phyloP scores from a whole-genome alignment of 306 rosid species.

The Benincasa hispida region DNA sequence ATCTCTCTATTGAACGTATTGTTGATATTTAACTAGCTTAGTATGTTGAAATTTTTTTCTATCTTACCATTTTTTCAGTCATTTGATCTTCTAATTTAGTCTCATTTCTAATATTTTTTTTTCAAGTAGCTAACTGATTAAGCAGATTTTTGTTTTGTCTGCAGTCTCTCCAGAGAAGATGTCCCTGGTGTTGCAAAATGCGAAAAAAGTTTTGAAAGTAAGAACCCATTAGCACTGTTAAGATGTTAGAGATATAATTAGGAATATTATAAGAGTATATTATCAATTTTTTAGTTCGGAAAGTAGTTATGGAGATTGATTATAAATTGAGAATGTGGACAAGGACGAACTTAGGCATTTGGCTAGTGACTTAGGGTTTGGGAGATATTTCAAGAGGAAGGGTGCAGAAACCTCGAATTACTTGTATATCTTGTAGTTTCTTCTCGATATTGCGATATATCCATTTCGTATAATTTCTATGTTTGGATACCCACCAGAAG shows the following conservation, averaged over 20 bases:
- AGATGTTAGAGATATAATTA: background rate
- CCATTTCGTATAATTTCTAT: no score
- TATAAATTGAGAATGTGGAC: no score
- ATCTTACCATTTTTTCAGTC: background rate
- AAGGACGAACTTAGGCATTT: no score
- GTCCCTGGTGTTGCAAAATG: conserved; percentile 60
- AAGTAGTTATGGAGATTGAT: no score
- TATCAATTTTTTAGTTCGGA: no score
- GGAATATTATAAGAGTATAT: no score
- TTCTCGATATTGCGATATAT: no score
- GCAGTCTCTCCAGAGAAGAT: conserved; percentile 96
- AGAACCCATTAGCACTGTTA: background rate
- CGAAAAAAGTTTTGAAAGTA: conserved; percentile 68
- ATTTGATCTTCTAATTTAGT: conserved; percentile 7
- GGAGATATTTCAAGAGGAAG: no score
- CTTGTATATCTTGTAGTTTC: no score
- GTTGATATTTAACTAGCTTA: background rate
- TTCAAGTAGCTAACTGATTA: conserved; percentile 57
- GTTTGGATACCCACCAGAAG: no score
- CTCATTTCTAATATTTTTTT: background rate
- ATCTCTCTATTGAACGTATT: background rate
- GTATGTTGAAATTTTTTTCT: background rate
- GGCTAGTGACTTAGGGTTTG: no score
- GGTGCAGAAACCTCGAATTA: no score
- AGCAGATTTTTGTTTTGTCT: conserved; percentile 90